Evolutionary conservation across 805 yeast genomes (phyloP), one percentile per base, ranked within the genome.

Genomic region (Pichia manshurica): DNA sequence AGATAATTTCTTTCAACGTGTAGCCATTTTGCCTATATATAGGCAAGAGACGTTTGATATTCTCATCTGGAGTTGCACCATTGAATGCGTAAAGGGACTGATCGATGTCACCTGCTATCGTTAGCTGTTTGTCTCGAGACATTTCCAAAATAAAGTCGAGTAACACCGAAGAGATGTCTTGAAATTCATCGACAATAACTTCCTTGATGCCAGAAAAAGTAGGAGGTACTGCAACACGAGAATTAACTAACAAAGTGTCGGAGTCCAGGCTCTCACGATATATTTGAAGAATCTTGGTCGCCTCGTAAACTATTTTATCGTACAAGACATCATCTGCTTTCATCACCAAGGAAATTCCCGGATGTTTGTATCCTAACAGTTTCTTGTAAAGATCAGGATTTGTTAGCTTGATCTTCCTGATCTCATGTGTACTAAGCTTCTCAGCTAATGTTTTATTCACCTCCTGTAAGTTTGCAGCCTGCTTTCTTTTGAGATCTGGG

Each of bases 61-160:
- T 62, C 8, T 53, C 52, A 9, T 54, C 44, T 7, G 56, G 54
- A 6, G 58, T 67, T 0, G 82, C 69, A 0, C 87, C 87, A 36
- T 83, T 58, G 58, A 85, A 85, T 25, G 72, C 80, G 59, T 82
- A 85, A 25, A 85, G 81, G 45, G 84, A 73, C 62, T 85, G 91
- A 58, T 79, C 72, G 1, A 80, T 76, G 62, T 85, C 91, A 1
- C 90, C 90, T 4, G 88, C 83, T 17, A 84, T 61, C 1, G 82
- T 74, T 32, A 85, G 56, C 59, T 84, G 89, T 45, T 76, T 72
- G 2, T 56, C 54, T 7, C 49, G 49, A 0, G 71, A 53, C 2
- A 77, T 63, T 1, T 68, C 58, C 4, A 61, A 57, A 4, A 82
- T 63, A 2, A 84, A 59, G 17, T 70, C 69, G 22, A 77, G 56